These are phyloP conservation scores for Stenogyne calaminthoides DNA, from an alignment of 305 asterid species.

Conservation along the genomic window DNA sequence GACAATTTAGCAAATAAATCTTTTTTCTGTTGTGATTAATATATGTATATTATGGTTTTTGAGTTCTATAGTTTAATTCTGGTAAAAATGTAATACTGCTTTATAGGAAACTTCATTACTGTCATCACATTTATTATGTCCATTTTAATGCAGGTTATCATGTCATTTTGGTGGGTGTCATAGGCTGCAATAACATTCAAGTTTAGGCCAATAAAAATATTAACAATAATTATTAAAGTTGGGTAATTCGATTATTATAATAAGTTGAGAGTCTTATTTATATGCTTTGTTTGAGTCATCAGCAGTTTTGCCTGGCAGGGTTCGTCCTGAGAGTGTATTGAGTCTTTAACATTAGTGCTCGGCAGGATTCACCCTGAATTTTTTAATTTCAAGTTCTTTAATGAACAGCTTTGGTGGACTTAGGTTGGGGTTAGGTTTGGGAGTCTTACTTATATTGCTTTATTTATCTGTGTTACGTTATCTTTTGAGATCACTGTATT, in stretches of 20 bases:
- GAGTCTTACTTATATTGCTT: too few species aligned
- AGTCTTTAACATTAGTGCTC: neutral
- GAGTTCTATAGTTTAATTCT: neutral
- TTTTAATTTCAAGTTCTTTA: neutral
- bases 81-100: neutral
- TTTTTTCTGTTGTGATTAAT: neutral
- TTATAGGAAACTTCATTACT: neutral
- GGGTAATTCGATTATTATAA: neutral
- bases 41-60: neutral
- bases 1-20: neutral
- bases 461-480: too few species aligned
- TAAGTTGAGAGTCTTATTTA: neutral
- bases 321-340: neutral
- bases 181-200: neutral
- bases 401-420: too few species aligned
- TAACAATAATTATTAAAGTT: neutral
- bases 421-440: too few species aligned
- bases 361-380: neutral
- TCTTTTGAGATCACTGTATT: too few species aligned
- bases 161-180: constrained; percentile 2
- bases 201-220: neutral
- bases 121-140: neutral
- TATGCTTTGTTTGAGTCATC: neutral
- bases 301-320: neutral
- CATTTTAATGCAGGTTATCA: neutral